Percentiles rank a stretch among this genome's conserved stretches.
Evolutionary conservation across 768 basidiomycete genomes (phyloP).

Genomic region (Boletus edulis): DNA sequence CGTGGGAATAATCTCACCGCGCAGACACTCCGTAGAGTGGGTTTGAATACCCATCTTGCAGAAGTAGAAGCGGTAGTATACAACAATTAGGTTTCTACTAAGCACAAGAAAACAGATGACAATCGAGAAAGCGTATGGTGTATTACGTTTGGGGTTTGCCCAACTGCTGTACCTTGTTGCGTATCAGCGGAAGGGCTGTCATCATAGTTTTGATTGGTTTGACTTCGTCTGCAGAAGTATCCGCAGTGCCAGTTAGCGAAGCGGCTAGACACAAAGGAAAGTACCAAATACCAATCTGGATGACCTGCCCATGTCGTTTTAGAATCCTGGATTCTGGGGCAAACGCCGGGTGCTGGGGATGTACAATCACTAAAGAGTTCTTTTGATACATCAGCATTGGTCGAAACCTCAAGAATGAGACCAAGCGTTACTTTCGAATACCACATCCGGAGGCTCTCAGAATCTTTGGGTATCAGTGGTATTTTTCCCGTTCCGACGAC

Average conservation of each 20-base stretch:
- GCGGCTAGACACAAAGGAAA: not conserved
- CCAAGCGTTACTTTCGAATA: conserved; percentile 54
- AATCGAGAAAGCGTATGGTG: not conserved
- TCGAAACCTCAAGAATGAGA: not conserved
- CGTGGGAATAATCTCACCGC: conserved; percentile 51
- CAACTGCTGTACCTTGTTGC: conserved; percentile 48
- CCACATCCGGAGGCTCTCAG: conserved; percentile 63
- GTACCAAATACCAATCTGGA: conserved; percentile 54
- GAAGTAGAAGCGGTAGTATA: conserved; percentile 8
- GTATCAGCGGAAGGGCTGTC: conserved; percentile 61
- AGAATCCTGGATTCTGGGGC: conserved; percentile 39
- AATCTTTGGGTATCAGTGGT: conserved; percentile 53
- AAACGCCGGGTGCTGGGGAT: conserved; percentile 55
- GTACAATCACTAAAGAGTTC: conserved; percentile 73
- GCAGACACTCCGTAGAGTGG: conserved; percentile 49
- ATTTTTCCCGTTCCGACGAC: conserved; percentile 65
- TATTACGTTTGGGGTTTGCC: conserved; percentile 11
- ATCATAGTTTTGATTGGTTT: conserved; percentile 77
- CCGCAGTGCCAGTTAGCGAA: not conserved
- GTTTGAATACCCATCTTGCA: conserved; percentile 25
- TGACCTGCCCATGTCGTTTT: conserved; percentile 63
- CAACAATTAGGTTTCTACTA: not conserved
- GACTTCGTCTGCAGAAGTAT: conserved; percentile 49
- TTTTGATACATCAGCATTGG: conserved; percentile 31
- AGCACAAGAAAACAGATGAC: not conserved